Conservation (phyloP, 2,329 filamentous ascomycete genomes). For the Xylariales sp. region DNA sequence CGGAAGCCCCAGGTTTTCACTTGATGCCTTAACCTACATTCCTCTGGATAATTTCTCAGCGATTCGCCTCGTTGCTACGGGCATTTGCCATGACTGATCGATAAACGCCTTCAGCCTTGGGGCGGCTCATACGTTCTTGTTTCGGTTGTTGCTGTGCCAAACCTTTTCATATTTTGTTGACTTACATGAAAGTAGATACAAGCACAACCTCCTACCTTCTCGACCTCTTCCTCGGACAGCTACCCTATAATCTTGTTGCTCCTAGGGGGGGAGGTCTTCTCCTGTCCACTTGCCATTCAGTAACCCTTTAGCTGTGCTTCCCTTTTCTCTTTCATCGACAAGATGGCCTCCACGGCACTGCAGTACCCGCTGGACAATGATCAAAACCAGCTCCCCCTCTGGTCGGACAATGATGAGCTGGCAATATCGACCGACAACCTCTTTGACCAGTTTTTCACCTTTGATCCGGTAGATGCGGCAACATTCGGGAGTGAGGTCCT, state of each 20-base stretch:
- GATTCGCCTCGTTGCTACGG: constrained; percentile 45
- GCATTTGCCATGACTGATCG: constrained; percentile 43
- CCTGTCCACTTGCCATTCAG: constrained; percentile 32
- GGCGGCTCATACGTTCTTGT: constrained; percentile 47
- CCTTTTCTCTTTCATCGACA: constrained; percentile 35
- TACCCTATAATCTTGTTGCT: constrained; percentile 36
- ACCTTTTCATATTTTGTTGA: constrained; percentile 49
- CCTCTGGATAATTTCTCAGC: constrained; percentile 42
- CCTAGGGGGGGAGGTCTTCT: constrained; percentile 32
- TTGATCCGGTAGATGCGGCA: constrained; percentile 46
- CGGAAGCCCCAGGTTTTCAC: constrained; percentile 36
- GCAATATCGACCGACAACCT: constrained; percentile 46
- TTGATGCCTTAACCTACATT: constrained; percentile 48
- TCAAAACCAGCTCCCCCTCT: constrained; percentile 44
- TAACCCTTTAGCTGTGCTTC: constrained; percentile 36
- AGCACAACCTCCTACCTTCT: constrained; percentile 36
- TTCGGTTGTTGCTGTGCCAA: constrained; percentile 50
- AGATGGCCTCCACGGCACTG: constrained; percentile 49
- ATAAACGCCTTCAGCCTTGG: constrained; percentile 44
- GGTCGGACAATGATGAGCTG: constrained; percentile 48
- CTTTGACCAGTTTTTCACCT: constrained; percentile 52
- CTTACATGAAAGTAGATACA: constrained; percentile 46
- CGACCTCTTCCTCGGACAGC: constrained; percentile 33
- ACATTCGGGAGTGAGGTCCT: constrained; percentile 40
- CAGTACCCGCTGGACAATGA: constrained; percentile 50